Percentiles rank a stretch among this genome's conserved stretches.
Conservation (phyloP, 495 filamentous ascomycete species). For the Hypoxylon crocopeplum region DNA sequence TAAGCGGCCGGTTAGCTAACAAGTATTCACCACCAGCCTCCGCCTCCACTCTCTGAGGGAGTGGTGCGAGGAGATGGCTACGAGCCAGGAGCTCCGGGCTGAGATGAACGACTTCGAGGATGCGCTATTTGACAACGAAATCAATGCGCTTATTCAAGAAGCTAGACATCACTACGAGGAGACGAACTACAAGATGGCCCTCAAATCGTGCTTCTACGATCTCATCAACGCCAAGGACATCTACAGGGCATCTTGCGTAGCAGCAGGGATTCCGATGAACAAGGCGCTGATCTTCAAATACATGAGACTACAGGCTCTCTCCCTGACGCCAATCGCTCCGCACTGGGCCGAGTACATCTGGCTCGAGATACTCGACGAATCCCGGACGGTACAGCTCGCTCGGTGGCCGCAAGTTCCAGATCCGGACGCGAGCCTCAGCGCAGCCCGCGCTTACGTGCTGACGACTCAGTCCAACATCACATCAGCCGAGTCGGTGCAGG, state of each 20-base stretch:
- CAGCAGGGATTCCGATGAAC: constrained; percentile 83
- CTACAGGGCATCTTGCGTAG: constrained; percentile 81
- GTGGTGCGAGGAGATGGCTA: constrained; percentile 87
- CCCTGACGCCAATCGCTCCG: constrained; percentile 73
- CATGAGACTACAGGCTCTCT: constrained; percentile 83
- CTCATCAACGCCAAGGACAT: constrained; percentile 81
- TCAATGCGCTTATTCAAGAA: constrained; percentile 82
- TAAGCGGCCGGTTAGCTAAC: neutral
- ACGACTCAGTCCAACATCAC: constrained; percentile 78
- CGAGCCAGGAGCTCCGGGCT: constrained; percentile 72
- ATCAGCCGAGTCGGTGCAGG: constrained; percentile 78
- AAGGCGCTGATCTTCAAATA: constrained; percentile 76
- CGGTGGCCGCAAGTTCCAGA: constrained; percentile 75
- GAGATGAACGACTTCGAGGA: constrained; percentile 82
- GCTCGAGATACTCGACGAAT: constrained; percentile 83
- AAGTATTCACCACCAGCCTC: constrained; percentile 46
- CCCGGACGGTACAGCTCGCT: constrained; percentile 77
- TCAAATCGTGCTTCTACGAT: constrained; percentile 91
- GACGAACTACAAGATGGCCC: constrained; percentile 87
- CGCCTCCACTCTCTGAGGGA: constrained; percentile 84
- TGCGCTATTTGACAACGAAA: constrained; percentile 88
- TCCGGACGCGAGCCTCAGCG: constrained; percentile 67
- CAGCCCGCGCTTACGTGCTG: constrained; percentile 81
- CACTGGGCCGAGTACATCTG: constrained; percentile 97
- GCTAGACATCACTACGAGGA: constrained; percentile 76